Conservation (phyloP, 148 eudicot genomes). For the Rhododendron griersonianum region DNA sequence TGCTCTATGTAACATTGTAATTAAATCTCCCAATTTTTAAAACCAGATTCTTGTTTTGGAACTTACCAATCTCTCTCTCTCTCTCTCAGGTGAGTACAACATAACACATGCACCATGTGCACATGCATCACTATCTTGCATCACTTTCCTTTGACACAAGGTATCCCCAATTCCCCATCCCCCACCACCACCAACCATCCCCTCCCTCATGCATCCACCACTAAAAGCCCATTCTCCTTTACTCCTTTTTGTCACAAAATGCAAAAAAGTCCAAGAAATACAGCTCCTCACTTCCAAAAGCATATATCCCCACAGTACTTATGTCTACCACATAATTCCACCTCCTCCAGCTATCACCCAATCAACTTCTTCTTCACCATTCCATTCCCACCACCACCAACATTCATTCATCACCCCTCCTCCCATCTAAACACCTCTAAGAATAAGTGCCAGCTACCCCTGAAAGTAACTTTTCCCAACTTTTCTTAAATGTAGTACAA, state of each 20-base stretch:
- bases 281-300: neutral
- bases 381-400: neutral
- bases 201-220: neutral
- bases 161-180: neutral
- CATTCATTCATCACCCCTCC: neutral
- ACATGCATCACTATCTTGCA: constrained; percentile 13
- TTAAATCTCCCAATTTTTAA: too few species aligned
- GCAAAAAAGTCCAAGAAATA: neutral
- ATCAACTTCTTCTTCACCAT: neutral
- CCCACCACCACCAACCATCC: neutral
- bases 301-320: neutral
- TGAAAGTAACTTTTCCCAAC: neutral
- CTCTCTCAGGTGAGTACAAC: neutral
- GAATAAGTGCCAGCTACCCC: neutral
- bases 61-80: neutral
- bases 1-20: too few species aligned
- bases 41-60: neutral
- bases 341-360: neutral
- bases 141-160: neutral
- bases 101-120: constrained; percentile 8
- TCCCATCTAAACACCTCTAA: neutral
- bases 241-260: neutral
- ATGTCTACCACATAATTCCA: neutral
- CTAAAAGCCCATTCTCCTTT: constrained; percentile 10
- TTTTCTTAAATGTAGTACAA: neutral